phyloP scores from a whole-genome alignment of 768 basidiomycete genomes.

The Xerocomus brunneocitrinus region DNA sequence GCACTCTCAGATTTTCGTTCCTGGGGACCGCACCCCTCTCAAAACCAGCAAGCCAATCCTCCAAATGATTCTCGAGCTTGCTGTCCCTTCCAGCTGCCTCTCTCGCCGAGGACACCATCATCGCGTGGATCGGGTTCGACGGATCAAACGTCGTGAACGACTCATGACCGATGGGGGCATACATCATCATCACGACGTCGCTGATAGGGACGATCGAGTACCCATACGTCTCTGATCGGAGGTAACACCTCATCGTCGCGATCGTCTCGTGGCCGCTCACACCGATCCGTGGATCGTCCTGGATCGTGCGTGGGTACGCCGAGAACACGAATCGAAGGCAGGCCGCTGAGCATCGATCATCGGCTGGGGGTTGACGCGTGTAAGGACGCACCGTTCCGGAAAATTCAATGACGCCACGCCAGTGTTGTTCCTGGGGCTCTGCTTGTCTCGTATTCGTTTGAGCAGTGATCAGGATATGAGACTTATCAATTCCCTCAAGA shows the following conservation, averaged over 20 bases:
- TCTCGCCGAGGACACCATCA: conserved; percentile 1
- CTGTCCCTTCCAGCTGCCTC: not conserved
- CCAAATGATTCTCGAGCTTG: not conserved
- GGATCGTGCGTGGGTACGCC: not conserved
- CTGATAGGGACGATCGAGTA: conserved; percentile 4
- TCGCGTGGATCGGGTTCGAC: not conserved
- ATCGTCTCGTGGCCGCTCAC: not conserved
- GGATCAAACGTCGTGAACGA: conserved; percentile 1
- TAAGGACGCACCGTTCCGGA: not conserved
- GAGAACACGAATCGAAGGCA: not conserved
- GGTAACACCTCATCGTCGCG: conserved; percentile 1
- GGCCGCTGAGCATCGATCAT: not conserved
- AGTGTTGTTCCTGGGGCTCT: not conserved
- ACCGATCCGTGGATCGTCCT: not conserved
- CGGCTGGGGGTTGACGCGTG: not conserved
- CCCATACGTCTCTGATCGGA: not conserved
- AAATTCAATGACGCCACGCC: conserved; percentile 4
- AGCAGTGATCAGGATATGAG: not conserved
- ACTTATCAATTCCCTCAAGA: not conserved
- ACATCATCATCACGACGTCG: not conserved
- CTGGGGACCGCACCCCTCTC: not conserved
- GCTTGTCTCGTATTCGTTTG: not conserved
- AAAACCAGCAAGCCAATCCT: not conserved
- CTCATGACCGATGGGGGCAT: not conserved
- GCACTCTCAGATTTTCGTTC: not conserved